These are phyloP conservation scores for Lasiodiplodia citricola DNA, from an alignment of 2,329 filamentous ascomycete genomes.

Conservation along the genomic window DNA sequence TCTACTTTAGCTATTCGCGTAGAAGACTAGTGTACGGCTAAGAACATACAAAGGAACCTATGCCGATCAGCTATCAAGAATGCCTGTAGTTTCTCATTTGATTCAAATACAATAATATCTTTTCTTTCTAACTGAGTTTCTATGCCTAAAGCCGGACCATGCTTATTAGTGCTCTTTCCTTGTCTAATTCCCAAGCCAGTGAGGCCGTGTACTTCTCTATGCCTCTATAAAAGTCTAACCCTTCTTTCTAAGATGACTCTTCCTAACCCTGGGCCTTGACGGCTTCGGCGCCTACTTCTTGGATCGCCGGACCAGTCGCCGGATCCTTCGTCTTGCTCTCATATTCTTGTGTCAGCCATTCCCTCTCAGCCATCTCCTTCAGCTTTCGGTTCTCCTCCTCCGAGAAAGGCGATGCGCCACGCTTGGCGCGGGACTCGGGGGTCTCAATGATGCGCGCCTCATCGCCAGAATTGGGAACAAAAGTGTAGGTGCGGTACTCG, in stretches of 20 bases:
- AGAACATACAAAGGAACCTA: background rate
- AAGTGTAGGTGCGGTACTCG: slow-evolving; percentile 72
- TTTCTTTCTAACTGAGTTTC: background rate
- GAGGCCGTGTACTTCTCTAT: background rate
- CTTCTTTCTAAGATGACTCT: background rate
- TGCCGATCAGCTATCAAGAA: background rate
- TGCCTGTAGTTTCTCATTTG: background rate
- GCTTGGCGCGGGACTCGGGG: slow-evolving; percentile 33
- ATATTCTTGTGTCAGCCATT: background rate
- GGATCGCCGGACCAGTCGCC: slow-evolving; percentile 11
- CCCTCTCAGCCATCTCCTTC: slow-evolving; percentile 15
- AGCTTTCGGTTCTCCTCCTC: slow-evolving; percentile 25
- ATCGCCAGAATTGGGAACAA: slow-evolving; percentile 52
- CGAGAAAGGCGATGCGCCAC: slow-evolving; percentile 25
- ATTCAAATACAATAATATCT: background rate
- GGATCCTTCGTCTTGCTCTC: background rate
- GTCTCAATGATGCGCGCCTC: slow-evolving; percentile 43
- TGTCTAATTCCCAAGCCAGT: background rate
- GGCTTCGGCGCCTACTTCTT: slow-evolving; percentile 6
- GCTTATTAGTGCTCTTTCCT: background rate
- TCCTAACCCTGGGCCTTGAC: slow-evolving; percentile 4
- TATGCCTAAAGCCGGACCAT: no score
- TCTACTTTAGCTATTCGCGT: no score
- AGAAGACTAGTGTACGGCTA: no score
- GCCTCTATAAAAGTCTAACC: background rate